These are phyloP conservation scores for Calonectria honghensis DNA, from an alignment of 2,329 filamentous ascomycete genomes.

Conservation along the genomic window DNA sequence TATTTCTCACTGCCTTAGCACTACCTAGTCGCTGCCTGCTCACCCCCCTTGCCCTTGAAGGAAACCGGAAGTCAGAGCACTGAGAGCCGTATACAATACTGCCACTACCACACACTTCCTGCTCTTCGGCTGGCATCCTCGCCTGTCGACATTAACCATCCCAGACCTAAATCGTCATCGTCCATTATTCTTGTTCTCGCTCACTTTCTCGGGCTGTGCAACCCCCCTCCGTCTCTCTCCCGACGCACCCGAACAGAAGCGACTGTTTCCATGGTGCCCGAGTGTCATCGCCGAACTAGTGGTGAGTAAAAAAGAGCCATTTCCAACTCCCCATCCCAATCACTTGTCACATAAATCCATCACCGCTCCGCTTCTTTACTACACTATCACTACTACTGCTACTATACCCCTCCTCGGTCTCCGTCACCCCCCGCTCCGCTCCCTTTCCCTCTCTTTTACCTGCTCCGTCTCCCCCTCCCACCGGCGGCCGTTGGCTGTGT, in stretches of 20 bases:
- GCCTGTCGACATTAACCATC: conserved; percentile 28
- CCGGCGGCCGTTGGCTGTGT: conserved; percentile 28
- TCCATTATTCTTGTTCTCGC: conserved; percentile 32
- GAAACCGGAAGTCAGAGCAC: background rate
- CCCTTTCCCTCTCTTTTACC: conserved; percentile 14
- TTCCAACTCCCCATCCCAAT: conserved; percentile 20
- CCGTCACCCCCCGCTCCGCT: conserved; percentile 30
- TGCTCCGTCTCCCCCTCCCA: conserved; percentile 25
- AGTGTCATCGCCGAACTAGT: conserved; percentile 46
- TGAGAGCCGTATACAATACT: conserved; percentile 27
- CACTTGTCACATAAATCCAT: conserved; percentile 23
- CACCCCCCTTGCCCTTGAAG: conserved; percentile 9
- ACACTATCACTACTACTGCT: conserved; percentile 23
- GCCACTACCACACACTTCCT: conserved; percentile 2
- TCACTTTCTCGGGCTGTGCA: conserved; percentile 43
- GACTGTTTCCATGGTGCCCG: conserved; percentile 53
- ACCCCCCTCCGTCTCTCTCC: conserved; percentile 38
- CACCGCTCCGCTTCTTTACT: conserved; percentile 23
- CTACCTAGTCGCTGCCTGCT: conserved; percentile 3
- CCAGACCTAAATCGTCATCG: conserved; percentile 34
- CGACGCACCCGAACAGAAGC: conserved; percentile 46
- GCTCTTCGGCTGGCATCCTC: background rate
- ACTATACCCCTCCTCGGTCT: conserved; percentile 28
- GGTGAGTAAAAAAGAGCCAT: conserved; percentile 47
- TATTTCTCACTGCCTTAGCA: conserved; percentile 11